Conservation (phyloP, 1,139 yeast genomes). For the Pichia sp. region DNA sequence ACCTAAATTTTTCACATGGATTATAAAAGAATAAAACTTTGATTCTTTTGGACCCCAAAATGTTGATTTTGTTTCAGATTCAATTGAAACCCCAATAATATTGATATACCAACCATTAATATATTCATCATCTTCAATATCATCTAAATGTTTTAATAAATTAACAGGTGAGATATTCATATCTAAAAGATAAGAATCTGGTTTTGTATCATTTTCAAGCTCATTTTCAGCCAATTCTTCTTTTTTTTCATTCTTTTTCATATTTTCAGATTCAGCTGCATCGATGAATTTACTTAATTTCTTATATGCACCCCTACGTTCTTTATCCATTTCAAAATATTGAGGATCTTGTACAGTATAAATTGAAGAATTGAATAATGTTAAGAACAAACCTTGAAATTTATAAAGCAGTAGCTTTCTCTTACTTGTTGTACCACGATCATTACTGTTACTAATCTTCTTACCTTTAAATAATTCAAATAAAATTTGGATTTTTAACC, state of each 20-base stretch:
- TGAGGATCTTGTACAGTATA: slow-evolving; percentile 53
- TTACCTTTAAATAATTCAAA: slow-evolving; percentile 69
- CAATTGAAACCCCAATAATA: slow-evolving; percentile 52
- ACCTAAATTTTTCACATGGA: slow-evolving; percentile 34
- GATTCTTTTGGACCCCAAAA: slow-evolving; percentile 24
- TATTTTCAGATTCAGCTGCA: slow-evolving; percentile 22
- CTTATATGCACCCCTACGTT: slow-evolving; percentile 41
- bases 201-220: slow-evolving; percentile 1
- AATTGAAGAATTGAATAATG: slow-evolving; percentile 71
- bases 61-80: slow-evolving; percentile 21
- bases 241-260: slow-evolving; percentile 20
- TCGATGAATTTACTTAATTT: slow-evolving; percentile 47
- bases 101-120: slow-evolving; percentile 57
- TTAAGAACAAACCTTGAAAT: slow-evolving; percentile 52
- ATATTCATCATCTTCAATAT: slow-evolving; percentile 35
- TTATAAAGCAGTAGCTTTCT: slow-evolving; percentile 59
- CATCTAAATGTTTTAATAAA: slow-evolving; percentile 8
- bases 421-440: slow-evolving; percentile 68
- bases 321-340: slow-evolving; percentile 36
- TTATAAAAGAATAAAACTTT: slow-evolving; percentile 37
- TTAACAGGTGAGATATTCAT: slow-evolving; percentile 4
- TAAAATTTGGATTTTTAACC: slow-evolving; percentile 81
- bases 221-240: slow-evolving; percentile 2
- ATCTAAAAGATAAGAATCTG: slow-evolving; percentile 4
- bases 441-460: slow-evolving; percentile 63